A percentile compares a stretch with the other conserved stretches of the same genome.
phyloP scores from a whole-genome alignment of 2,329 filamentous ascomycete genomes.

The Aurifilum marmelostoma region DNA sequence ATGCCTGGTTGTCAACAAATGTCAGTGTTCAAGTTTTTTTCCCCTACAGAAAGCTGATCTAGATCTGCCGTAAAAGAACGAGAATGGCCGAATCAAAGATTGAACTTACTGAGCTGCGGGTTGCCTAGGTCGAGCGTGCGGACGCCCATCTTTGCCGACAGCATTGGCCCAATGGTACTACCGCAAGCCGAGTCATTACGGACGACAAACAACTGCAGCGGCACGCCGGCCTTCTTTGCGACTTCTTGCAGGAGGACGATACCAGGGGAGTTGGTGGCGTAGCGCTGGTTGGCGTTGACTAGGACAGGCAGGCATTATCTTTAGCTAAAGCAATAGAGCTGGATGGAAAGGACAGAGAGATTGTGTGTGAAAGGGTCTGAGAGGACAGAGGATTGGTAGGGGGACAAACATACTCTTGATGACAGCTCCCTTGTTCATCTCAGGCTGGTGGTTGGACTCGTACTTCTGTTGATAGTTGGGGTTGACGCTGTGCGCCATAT shows the following conservation, averaged over 20 bases:
- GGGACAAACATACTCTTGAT: slow-evolving; percentile 63
- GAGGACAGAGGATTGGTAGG: neutral
- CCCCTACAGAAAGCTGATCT: too few species aligned
- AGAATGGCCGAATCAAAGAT: neutral
- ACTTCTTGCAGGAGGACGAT: slow-evolving; percentile 91
- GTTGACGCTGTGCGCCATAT: slow-evolving; percentile 95
- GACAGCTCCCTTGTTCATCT: slow-evolving; percentile 95
- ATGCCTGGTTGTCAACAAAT: slow-evolving; percentile 55
- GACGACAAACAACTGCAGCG: slow-evolving; percentile 93
- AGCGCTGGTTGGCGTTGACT: slow-evolving; percentile 95
- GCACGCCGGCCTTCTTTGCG: slow-evolving; percentile 74
- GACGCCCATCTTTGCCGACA: slow-evolving; percentile 82
- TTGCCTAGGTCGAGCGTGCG: slow-evolving; percentile 92
- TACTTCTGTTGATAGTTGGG: slow-evolving; percentile 95
- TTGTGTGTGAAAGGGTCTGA: too few species aligned
- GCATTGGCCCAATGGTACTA: slow-evolving; percentile 96
- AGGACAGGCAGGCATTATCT: neutral
- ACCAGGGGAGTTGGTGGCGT: slow-evolving; percentile 94
- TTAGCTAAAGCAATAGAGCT: neutral
- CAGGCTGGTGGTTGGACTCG: slow-evolving; percentile 85
- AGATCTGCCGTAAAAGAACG: neutral
- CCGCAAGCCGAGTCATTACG: slow-evolving; percentile 94
- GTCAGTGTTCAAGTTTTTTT: neutral
- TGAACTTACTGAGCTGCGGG: slow-evolving; percentile 68
- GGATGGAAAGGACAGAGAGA: neutral